A percentile compares a stretch with the other conserved stretches of the same genome.
phyloP scores from a whole-genome alignment of 768 basidiomycete genomes.

The Nevesoporus exiguus region DNA sequence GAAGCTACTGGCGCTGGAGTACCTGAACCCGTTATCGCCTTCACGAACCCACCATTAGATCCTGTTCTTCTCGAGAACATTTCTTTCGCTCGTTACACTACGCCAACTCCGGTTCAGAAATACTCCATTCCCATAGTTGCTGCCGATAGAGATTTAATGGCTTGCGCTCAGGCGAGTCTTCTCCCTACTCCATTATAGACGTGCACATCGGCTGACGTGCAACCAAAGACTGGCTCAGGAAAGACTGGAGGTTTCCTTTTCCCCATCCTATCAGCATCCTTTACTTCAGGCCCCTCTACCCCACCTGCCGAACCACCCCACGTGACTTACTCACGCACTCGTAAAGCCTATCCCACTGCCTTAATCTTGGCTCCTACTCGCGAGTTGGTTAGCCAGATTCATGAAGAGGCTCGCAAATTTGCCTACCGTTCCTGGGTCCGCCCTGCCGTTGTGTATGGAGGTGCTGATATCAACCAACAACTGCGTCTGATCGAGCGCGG shows the following conservation, averaged over 20 bases:
- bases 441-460: conserved; percentile 98
- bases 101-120: conserved; percentile 98
- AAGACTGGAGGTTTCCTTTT: conserved; percentile 99
- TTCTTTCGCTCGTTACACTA: conserved; percentile 84
- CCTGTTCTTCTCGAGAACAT: conserved; percentile 96
- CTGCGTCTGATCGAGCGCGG: conserved; percentile 93
- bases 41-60: conserved; percentile 88
- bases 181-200: conserved; percentile 2
- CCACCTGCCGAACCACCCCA: conserved; percentile 54
- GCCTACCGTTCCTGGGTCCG: conserved; percentile 99
- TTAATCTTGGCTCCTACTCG: conserved; percentile 97
- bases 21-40: conserved; percentile 89
- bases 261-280: conserved; percentile 95
- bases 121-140: conserved; percentile 99
- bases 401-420: conserved; percentile 98
- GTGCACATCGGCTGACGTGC: conserved; percentile 19
- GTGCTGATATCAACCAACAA: conserved; percentile 96
- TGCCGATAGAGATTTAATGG: conserved; percentile 86
- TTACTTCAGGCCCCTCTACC: conserved; percentile 72
- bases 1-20: conserved; percentile 96
- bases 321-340: conserved; percentile 56
- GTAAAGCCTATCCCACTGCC: conserved; percentile 96
- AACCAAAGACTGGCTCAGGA: conserved; percentile 89
- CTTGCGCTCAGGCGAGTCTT: conserved; percentile 77
- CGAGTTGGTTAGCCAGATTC: conserved; percentile 98